These are phyloP conservation scores for Cubamyces sp. DNA, from an alignment of 768 basidiomycete species.

Conservation along the genomic window DNA sequence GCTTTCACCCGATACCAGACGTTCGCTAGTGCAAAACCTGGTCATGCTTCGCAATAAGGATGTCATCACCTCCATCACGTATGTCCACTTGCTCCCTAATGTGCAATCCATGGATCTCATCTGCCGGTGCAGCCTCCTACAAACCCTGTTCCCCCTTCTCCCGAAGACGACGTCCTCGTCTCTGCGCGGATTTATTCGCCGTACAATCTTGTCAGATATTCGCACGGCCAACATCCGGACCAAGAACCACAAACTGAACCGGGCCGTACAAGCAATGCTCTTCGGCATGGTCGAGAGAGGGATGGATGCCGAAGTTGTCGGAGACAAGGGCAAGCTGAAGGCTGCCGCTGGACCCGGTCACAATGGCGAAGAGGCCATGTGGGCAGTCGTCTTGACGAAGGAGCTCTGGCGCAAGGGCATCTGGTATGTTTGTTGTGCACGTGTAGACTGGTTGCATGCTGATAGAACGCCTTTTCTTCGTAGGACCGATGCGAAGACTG, in stretches of 20 bases:
- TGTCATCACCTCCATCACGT: conserved; percentile 93
- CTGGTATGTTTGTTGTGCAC: conserved; percentile 55
- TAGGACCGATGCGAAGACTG: conserved; percentile 90
- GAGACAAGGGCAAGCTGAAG: conserved; percentile 81
- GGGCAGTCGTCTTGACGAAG: conserved; percentile 93
- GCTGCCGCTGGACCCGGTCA: conserved; percentile 42
- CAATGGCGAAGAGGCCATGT: conserved; percentile 88
- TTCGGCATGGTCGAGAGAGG: conserved; percentile 96
- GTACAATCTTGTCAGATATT: conserved; percentile 93
- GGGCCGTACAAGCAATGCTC: conserved; percentile 92
- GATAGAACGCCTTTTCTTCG: not conserved
- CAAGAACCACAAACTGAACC: conserved; percentile 95
- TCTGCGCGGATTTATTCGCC: conserved; percentile 84
- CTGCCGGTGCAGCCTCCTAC: conserved; percentile 68
- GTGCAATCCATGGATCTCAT: not conserved
- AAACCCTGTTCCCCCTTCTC: conserved; percentile 90
- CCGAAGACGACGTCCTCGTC: conserved; percentile 89
- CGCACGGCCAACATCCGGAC: conserved; percentile 84
- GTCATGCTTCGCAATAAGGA: conserved; percentile 93
- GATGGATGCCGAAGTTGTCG: conserved; percentile 78
- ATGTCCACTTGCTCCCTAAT: conserved; percentile 35
- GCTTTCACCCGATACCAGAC: conserved; percentile 80
- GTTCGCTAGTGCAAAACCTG: conserved; percentile 84
- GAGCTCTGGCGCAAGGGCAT: conserved; percentile 94
- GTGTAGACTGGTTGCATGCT: not conserved